Conservation (phyloP, 306 rosid species). For the Mimosa pudica region DNA sequence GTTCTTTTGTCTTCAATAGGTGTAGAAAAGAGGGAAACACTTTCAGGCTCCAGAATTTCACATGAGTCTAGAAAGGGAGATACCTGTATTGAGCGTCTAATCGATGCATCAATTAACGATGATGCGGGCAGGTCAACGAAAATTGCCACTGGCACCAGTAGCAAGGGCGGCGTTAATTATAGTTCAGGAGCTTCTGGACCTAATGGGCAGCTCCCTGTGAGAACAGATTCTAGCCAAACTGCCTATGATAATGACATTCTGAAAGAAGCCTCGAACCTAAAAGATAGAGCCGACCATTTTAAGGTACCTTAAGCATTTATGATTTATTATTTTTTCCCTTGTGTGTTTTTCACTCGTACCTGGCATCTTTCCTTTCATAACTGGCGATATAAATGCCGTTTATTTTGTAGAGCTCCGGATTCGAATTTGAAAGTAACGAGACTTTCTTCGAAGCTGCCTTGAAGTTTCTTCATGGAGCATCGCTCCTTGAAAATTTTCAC, state of each 20-base stretch:
- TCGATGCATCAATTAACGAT: slow-evolving; percentile 42
- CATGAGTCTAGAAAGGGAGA: slow-evolving; percentile 44
- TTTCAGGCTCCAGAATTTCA: slow-evolving; percentile 34
- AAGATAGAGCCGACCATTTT: slow-evolving; percentile 60
- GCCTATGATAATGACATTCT: slow-evolving; percentile 44
- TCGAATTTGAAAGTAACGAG: slow-evolving; percentile 76
- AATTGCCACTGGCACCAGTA: slow-evolving; percentile 35
- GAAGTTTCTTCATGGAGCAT: slow-evolving; percentile 84
- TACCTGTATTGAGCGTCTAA: slow-evolving; percentile 38
- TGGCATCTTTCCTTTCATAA: slow-evolving; percentile 27
- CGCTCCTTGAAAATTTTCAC: slow-evolving; percentile 55
- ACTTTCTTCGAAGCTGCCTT: slow-evolving; percentile 86
- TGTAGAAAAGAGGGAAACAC: slow-evolving; percentile 48
- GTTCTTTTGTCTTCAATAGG: slow-evolving; percentile 35
- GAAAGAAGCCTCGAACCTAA: slow-evolving; percentile 64
- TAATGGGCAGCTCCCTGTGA: slow-evolving; percentile 43
- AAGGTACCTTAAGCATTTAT: slow-evolving; percentile 59
- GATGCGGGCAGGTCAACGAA: slow-evolving; percentile 42
- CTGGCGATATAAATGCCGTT: slow-evolving; percentile 23
- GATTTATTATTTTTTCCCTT: slow-evolving; percentile 25
- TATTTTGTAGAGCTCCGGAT: slow-evolving; percentile 58
- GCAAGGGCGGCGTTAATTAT: slow-evolving; percentile 40
- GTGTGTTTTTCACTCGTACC: slow-evolving; percentile 26
- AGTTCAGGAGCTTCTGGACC: slow-evolving; percentile 39
- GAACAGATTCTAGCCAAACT: slow-evolving; percentile 49